Evolutionary conservation across 164 flowering plant species (phyloP).

Genomic region (Vitis vinifera): ASM3070453v1 NC_081822.1:33208501-33209000

Average conservation of each 20-base stretch:
- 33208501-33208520: too few relatives aligned
- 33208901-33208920: constrained; percentile 70
- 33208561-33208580: too few relatives aligned
- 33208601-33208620: too few relatives aligned
- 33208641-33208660: too few relatives aligned
- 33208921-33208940: constrained; percentile 77
- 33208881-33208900: constrained; percentile 61
- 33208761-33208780: background rate
- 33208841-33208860: constrained; percentile 62
- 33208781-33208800: background rate
- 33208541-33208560: too few relatives aligned
- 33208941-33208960: constrained; percentile 76
- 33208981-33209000: background rate
- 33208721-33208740: too few relatives aligned
- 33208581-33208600: too few relatives aligned
- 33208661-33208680: too few relatives aligned
- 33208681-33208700: too few relatives aligned
- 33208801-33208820: background rate
- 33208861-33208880: constrained; percentile 35
- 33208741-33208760: background rate
- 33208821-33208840: background rate
- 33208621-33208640: too few relatives aligned
- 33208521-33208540: too few relatives aligned
- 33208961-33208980: constrained; percentile 27
- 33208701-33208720: too few relatives aligned